A percentile compares a stretch with the other conserved stretches of the same genome.
phyloP scores from a whole-genome alignment of 768 basidiomycete species.

The Tylopilus intermedius region DNA sequence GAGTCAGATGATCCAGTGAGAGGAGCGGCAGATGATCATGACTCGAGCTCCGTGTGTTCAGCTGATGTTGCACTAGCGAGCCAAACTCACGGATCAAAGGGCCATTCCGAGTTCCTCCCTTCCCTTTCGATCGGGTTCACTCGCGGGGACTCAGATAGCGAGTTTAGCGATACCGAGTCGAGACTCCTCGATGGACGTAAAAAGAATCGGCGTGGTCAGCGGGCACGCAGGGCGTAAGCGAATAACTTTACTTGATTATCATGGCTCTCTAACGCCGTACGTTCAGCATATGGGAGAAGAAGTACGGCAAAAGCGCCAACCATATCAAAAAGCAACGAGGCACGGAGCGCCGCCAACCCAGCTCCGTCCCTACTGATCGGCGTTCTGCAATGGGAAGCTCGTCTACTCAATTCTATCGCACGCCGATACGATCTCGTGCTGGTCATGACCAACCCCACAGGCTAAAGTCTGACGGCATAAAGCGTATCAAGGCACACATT shows the following conservation, averaged over 20 bases:
- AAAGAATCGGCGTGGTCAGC: constrained; percentile 90
- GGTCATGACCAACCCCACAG: not conserved
- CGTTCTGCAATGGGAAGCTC: constrained; percentile 13
- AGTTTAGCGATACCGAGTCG: constrained; percentile 64
- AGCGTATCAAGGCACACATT: not conserved
- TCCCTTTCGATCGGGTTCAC: constrained; percentile 83
- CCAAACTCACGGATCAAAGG: constrained; percentile 18
- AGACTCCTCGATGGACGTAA: constrained; percentile 49
- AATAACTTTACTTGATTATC: not conserved
- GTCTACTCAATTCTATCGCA: not conserved
- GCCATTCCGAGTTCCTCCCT: constrained; percentile 72
- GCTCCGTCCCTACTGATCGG: constrained; percentile 14
- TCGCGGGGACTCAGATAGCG: constrained; percentile 73
- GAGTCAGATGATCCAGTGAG: constrained; percentile 32
- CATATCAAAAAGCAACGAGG: constrained; percentile 59
- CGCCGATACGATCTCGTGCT: not conserved
- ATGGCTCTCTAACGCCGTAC: constrained; percentile 1
- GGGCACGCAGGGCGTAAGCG: constrained; percentile 90
- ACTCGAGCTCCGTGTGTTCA: constrained; percentile 17
- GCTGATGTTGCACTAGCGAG: constrained; percentile 13
- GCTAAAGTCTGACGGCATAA: not conserved
- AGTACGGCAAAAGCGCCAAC: constrained; percentile 86
- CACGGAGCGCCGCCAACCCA: constrained; percentile 12
- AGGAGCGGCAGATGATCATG: constrained; percentile 32
- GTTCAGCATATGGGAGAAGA: constrained; percentile 94